Conservation (phyloP, 1,284 basidiomycete species). For the Irpex sp. region DNA sequence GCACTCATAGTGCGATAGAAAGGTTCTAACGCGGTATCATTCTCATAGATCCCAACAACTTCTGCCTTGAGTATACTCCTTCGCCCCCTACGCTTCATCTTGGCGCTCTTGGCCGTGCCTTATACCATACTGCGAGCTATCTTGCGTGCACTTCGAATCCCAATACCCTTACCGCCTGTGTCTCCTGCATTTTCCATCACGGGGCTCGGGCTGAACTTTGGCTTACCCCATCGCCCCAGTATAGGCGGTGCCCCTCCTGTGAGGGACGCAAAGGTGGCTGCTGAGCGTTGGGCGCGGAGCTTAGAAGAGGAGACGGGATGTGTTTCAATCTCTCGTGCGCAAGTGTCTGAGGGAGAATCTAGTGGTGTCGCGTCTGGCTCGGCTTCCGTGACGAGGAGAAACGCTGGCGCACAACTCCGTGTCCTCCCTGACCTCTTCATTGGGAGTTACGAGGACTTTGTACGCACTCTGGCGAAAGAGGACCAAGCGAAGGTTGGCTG, state of each 20-base stretch:
- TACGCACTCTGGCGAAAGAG: conserved; percentile 56
- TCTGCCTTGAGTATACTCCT: conserved; percentile 12
- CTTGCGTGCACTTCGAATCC: conserved; percentile 32
- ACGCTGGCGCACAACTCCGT: conserved; percentile 19
- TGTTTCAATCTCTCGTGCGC: conserved; percentile 44
- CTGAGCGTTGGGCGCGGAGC: conserved; percentile 71
- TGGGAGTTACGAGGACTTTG: conserved; percentile 80
- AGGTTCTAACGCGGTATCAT: not conserved
- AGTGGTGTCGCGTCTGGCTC: conserved; percentile 27
- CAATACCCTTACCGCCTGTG: conserved; percentile 25
- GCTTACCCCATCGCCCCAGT: conserved; percentile 5
- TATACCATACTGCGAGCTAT: conserved; percentile 30
- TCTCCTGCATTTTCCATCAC: conserved; percentile 32
- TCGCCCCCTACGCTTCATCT: conserved; percentile 24
- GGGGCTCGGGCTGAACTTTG: conserved; percentile 7
- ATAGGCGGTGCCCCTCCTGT: conserved; percentile 31
- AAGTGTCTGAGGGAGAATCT: conserved; percentile 33
- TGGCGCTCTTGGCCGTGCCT: conserved; percentile 31
- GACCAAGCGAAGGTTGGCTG: conserved; percentile 74
- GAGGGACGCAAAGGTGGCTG: conserved; percentile 36
- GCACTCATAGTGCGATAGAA: not conserved
- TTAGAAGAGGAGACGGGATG: conserved; percentile 82
- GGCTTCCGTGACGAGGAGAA: conserved; percentile 30
- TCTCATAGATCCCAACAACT: conserved; percentile 7
- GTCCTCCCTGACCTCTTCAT: conserved; percentile 77